A percentile compares a stretch with the other conserved stretches of the same genome.
phyloP scores from a whole-genome alignment of 768 basidiomycete species.

The Lactarius indigo region DNA sequence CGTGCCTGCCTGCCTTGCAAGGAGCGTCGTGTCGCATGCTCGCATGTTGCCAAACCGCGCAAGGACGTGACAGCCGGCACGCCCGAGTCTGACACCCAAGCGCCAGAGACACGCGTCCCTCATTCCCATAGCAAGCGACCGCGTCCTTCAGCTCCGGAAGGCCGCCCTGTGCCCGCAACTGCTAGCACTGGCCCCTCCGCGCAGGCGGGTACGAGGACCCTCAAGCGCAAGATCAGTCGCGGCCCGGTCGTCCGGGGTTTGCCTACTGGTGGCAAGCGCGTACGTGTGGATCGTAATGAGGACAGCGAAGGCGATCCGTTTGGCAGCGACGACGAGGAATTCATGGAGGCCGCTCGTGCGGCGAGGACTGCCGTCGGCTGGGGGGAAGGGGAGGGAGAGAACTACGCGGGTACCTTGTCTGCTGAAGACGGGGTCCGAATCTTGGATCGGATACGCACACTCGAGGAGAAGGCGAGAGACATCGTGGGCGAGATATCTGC shows the following conservation, averaged over 20 bases:
- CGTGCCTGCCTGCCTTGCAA: constrained; percentile 23
- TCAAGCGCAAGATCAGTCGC: constrained; percentile 22
- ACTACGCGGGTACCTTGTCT: constrained; percentile 10
- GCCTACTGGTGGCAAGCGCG: constrained; percentile 11
- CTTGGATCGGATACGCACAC: constrained; percentile 20
- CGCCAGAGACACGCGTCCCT: constrained; percentile 2
- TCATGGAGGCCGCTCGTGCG: constrained; percentile 23
- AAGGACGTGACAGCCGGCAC: constrained; percentile 17
- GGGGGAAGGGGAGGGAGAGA: constrained; percentile 15
- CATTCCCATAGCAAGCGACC: constrained; percentile 12
- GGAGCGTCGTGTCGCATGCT: constrained; percentile 24
- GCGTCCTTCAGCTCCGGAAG: constrained; percentile 5
- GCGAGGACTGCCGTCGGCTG: constrained; percentile 10
- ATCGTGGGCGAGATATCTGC: constrained; percentile 24
- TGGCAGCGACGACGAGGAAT: constrained; percentile 21
- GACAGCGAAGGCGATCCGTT: constrained; percentile 23
- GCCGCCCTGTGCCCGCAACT: background rate
- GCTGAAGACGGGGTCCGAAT: constrained; percentile 18
- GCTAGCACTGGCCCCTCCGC: constrained; percentile 13
- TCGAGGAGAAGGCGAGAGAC: constrained; percentile 23
- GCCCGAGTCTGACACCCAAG: constrained; percentile 19
- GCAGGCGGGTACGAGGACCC: constrained; percentile 11
- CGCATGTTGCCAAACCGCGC: constrained; percentile 23
- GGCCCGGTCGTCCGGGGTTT: constrained; percentile 9
- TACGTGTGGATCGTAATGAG: constrained; percentile 18